Base-by-base conservation (phyloP, 495 filamentous ascomycete genomes). In the Filosporella fistucella region DNA sequence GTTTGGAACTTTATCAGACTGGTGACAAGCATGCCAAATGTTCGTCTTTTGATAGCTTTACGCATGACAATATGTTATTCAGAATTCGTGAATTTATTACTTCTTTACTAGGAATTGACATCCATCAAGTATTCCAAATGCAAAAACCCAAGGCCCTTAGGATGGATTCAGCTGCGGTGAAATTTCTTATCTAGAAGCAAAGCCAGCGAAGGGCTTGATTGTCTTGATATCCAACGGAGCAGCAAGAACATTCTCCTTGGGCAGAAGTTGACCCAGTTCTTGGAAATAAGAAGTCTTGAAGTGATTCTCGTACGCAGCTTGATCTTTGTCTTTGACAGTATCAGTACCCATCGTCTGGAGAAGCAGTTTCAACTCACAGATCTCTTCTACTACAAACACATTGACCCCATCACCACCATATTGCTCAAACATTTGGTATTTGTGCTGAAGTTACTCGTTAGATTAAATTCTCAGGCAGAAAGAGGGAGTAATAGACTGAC, bases 161-260 rank as follows among this genome's bases (percentile, higher is more conserved):
- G n/a, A n/a, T n/a, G n/a, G n/a, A n/a, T n/a, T n/a, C n/a, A n/a
- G n/a, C n/a, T n/a, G n/a, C n/a, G n/a, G n/a, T n/a, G n/a, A n/a
- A n/a, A n/a, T n/a, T n/a, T n/a, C n/a, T n/a, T 38, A 38, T 42
- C 46, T 42, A n/a, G 46, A 49, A 3, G 23, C 41, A 38, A 52
- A 52, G 20, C 50, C 50, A 28, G 9, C 50, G 38, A 52, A 17
- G 1, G 28, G 35, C 37, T 43, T 52, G 29, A 45, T 42, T 14
- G 50, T 52, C 43, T 39, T 52, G 22, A 47, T 46, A 28, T 52
- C 34, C 20, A 42, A 34, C 1, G 25, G 17, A 13, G 42, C 43
- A 28, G 42, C 25, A 34, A 52, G 28, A 20, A 52, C 17, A 2
- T 14, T 21, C 14, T 52, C 50, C n/a, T 52, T 30, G 12, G n/a